Conservation (phyloP, 148 eudicot genomes). For the Silene conica region DNA sequence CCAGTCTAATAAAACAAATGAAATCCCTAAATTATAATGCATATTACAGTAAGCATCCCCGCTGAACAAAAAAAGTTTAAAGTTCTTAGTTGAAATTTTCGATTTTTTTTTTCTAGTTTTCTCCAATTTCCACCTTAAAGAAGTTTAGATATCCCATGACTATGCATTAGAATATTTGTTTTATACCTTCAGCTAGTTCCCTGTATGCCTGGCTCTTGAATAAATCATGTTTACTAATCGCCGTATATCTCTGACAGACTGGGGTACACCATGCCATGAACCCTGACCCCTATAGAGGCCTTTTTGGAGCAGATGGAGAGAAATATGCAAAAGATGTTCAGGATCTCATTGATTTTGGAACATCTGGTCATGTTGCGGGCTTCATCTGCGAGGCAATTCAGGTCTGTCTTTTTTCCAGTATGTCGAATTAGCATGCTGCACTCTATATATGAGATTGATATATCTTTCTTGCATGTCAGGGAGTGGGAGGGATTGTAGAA, state of each 20-base stretch:
- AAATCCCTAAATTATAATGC: too few species aligned
- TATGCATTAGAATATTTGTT: not conserved
- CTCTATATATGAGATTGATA: not conserved
- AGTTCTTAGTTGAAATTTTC: too few species aligned
- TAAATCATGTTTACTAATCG: constrained; percentile 7
- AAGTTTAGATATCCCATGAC: too few species aligned
- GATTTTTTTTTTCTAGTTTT: too few species aligned
- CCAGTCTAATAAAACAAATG: too few species aligned
- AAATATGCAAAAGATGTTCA: constrained; percentile 87
- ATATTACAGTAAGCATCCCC: too few species aligned
- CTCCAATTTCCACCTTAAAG: not conserved
- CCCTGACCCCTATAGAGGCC: constrained; percentile 93
- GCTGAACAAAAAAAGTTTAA: not conserved
- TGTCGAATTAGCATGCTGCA: not conserved
- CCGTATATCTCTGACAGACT: constrained; percentile 39
- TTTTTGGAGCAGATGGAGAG: constrained; percentile 87
- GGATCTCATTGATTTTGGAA: constrained; percentile 74
- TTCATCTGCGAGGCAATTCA: constrained; percentile 88
- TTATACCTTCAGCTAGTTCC: not conserved
- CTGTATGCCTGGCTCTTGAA: not conserved
- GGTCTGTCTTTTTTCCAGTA: constrained; percentile 29
- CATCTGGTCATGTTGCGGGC: constrained; percentile 79
- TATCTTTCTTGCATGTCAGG: constrained; percentile 41
- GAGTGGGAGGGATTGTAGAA: constrained; percentile 96
- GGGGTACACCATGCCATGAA: constrained; percentile 95